Evolutionary conservation across 2,329 filamentous ascomycete species (phyloP).

Genomic region (Fusarium stilboides): DNA sequence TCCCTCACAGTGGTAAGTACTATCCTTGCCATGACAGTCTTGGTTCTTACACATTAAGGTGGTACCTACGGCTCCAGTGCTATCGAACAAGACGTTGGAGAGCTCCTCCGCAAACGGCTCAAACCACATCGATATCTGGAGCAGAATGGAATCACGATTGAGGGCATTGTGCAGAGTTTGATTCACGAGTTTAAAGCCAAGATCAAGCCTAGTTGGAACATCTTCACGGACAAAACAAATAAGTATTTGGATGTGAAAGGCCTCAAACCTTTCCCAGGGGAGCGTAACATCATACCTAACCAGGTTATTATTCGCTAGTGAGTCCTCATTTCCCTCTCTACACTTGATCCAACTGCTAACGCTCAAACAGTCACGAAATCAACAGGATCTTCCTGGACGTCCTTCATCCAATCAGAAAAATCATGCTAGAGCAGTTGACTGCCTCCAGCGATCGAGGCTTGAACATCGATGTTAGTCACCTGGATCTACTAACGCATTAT

Average conservation of each 20-base stretch:
- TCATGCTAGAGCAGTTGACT: neutral
- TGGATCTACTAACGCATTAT: neutral
- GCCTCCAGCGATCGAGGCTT: neutral
- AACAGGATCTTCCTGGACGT: neutral
- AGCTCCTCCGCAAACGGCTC: neutral
- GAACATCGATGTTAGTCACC: neutral
- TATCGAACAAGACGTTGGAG: neutral
- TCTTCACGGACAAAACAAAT: neutral
- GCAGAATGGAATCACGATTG: neutral
- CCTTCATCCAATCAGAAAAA: neutral
- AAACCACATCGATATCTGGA: neutral
- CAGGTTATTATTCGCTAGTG: neutral
- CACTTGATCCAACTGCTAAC: neutral
- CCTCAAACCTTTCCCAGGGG: neutral
- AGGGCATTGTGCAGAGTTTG: neutral
- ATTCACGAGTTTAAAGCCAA: neutral
- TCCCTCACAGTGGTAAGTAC: too few relatives aligned
- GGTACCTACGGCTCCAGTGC: conserved; percentile 12
- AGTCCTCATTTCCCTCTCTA: neutral
- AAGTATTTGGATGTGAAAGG: neutral
- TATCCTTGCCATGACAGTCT: too few relatives aligned
- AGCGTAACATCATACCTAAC: neutral
- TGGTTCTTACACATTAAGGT: neutral
- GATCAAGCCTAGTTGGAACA: neutral
- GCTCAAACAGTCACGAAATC: neutral